Evolutionary conservation across 345 rosid species (phyloP), one percentile per base, ranked within the genome.

Genomic region (Corchorus olitorius): DNA sequence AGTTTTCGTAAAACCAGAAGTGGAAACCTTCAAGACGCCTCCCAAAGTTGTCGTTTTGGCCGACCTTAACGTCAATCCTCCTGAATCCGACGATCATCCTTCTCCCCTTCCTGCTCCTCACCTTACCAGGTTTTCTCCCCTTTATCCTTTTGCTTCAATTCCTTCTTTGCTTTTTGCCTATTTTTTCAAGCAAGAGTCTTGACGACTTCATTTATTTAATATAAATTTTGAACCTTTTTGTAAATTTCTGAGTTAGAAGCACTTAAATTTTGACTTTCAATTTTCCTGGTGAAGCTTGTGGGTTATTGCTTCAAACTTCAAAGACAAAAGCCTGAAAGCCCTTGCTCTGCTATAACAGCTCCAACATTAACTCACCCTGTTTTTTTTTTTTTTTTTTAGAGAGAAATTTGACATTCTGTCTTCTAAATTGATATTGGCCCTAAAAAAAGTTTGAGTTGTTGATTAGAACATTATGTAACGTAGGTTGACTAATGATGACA

Each of bases 51-150:
- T 89, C 79, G 87, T 95, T 72, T 77, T 95, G 75, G 99, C 98
- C 53, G 99, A 93, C 92, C 97, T 93, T 76, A 96, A 91, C 86
- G 89, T 83, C 85, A 86, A 93, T 75, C 99, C 97, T 84, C 95
- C 95, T 17, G 92, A 90, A 70, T 69, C 88, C 65, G 98, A 92
- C 78, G 84, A 87, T 69, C 81, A 76, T 22, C 74, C 91, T 16
- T 37, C 73, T 65, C 84, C 67, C 66, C 43, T 63, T 34, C 49
- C 89, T 35, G 79, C 78, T 55, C 84, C 88, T 39, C 43, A 79
- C 67, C 67, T 77, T 78, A 10, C 88, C 79, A 89, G 92, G 96
- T 90, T 50, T 49, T 35, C 76, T 67, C 7, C 43, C 46, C 52
- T 39, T 0, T 10, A 15, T 59, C 37, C 59, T 20, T 27, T 60